Conservation (phyloP, 768 basidiomycete genomes). For the Kwoniella heveanensis region DNA sequence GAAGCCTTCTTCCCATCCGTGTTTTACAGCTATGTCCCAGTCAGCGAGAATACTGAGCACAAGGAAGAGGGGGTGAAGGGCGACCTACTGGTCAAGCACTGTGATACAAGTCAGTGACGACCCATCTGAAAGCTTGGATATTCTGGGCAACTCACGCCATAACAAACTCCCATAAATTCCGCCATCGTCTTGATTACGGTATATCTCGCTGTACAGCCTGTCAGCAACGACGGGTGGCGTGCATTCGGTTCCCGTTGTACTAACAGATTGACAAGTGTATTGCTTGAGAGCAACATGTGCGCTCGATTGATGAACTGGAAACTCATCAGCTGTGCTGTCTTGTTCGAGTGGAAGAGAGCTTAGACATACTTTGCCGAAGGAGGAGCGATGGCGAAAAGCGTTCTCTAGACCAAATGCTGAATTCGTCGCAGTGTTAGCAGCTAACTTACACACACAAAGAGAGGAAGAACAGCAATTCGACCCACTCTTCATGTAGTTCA, state of each 20-base stretch:
- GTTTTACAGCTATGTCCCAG: conserved; percentile 65
- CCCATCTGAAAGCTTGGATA: not conserved
- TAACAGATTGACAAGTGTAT: conserved; percentile 78
- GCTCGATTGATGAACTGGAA: conserved; percentile 67
- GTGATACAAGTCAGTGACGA: not conserved
- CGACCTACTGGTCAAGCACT: conserved; percentile 67
- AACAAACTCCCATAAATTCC: conserved; percentile 74
- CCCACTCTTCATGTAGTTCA: conserved; percentile 53
- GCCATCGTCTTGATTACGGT: conserved; percentile 82
- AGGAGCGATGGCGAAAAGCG: conserved; percentile 72
- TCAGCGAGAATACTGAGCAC: conserved; percentile 9
- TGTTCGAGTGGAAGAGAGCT: not conserved
- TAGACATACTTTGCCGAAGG: conserved; percentile 62
- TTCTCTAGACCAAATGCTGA: conserved; percentile 72
- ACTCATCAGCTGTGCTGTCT: conserved; percentile 43
- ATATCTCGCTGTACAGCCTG: conserved; percentile 68
- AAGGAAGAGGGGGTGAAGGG: not conserved
- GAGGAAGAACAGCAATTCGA: conserved; percentile 23
- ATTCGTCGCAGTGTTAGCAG: conserved; percentile 33
- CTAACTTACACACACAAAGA: too few relatives aligned
- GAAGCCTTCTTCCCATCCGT: conserved; percentile 78
- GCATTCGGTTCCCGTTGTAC: conserved; percentile 29
- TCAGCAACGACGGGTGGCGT: not conserved
- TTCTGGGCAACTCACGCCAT: conserved; percentile 58
- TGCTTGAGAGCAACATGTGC: conserved; percentile 85